phyloP scores from a whole-genome alignment of 257 asterid genomes.

The Forsythia viridissima region DNA sequence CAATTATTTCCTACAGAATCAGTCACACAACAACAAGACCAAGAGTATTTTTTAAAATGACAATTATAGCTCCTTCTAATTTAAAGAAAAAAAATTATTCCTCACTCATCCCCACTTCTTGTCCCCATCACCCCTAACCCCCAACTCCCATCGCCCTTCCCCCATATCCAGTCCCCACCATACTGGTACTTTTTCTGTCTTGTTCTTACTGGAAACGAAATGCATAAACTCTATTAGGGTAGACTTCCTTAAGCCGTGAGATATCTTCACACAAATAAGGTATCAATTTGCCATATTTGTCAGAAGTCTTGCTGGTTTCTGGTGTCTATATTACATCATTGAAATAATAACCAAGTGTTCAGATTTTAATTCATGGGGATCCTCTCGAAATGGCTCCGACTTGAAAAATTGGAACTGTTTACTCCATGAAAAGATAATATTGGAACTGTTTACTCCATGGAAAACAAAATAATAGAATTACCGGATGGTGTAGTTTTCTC shows the following conservation, averaged over 20 bases:
- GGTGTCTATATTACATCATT: not conserved
- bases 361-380: not conserved
- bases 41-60: not conserved
- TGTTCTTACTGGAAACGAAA: not conserved
- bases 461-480: constrained; percentile 28
- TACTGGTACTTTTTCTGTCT: not conserved
- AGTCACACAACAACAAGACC: not conserved
- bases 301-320: not conserved
- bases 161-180: not conserved
- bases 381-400: not conserved
- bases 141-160: not conserved
- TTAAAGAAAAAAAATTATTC: not conserved
- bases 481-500: constrained; percentile 68
- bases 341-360: not conserved
- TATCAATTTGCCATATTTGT: not conserved
- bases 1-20: not conserved
- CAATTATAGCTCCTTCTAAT: not conserved
- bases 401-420: not conserved
- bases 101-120: not conserved
- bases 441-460: not conserved
- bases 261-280: not conserved
- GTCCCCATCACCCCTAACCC: not conserved
- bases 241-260: no score
- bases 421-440: not conserved
- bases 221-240: not conserved